Conservation (phyloP, 169 alveolate genomes). For the Cystoisospora suis region DNA sequence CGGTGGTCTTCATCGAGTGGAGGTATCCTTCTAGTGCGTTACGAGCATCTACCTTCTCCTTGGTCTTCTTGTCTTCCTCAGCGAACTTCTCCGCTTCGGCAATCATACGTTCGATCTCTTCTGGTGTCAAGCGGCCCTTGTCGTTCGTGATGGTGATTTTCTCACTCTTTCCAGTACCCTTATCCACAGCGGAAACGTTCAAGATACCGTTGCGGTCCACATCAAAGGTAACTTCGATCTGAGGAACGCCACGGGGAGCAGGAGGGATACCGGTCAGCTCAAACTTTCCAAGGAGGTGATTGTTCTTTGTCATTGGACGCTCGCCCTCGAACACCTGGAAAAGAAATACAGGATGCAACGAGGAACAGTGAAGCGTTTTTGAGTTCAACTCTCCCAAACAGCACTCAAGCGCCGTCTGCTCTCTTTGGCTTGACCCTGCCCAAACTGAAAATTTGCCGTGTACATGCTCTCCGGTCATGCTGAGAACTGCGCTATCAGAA, state of each 20-base stretch:
- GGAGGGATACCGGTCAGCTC: slow-evolving; percentile 95
- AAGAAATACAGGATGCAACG: background rate
- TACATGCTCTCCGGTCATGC: too few species aligned
- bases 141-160: slow-evolving; percentile 94
- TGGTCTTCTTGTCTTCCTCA: slow-evolving; percentile 91
- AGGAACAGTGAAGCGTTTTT: too few species aligned
- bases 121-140: slow-evolving; percentile 92
- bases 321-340: slow-evolving; percentile 95
- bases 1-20: slow-evolving; percentile 89
- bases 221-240: slow-evolving; percentile 94
- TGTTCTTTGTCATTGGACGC: slow-evolving; percentile 95
- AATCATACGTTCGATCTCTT: slow-evolving; percentile 93
- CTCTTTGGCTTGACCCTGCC: too few species aligned
- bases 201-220: slow-evolving; percentile 95
- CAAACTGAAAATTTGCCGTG: too few species aligned
- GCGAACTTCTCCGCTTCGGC: slow-evolving; percentile 93
- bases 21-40: slow-evolving; percentile 91
- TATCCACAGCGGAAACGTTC: slow-evolving; percentile 93
- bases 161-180: slow-evolving; percentile 93
- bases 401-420: too few species aligned
- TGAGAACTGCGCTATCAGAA: too few species aligned
- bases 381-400: too few species aligned
- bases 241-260: slow-evolving; percentile 95
- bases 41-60: slow-evolving; percentile 92
- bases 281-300: slow-evolving; percentile 93